Base-by-base conservation (phyloP, 2,329 filamentous ascomycete species). In the Cyclaneusma minus region DNA sequence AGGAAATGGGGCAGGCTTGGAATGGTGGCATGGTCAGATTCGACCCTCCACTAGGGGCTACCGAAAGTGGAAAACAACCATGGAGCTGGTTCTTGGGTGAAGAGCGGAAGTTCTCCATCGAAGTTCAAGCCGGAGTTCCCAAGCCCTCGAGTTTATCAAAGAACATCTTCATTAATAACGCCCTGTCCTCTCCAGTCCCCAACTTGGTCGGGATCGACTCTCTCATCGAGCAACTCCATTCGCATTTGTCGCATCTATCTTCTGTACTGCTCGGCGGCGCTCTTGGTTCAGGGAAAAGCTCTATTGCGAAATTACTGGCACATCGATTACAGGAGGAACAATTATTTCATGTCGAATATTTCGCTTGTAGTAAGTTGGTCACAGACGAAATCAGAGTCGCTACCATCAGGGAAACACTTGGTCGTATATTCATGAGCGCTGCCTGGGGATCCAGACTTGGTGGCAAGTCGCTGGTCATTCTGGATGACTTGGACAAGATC, bases 401-500 rank as follows among this genome's bases (percentile, higher is more conserved):
- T 3, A 82, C 79, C 0, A 82, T 98, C 52, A 94, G 92, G 44
- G 87, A 95, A 43, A 89, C 73, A 0, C 54, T 98, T 4, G 75
- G 69, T 26, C 69, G 83, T 10, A 53, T 92, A 2, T 95, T 98
- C 47, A 83, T 89, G 60, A 67, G 71, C 12, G 89, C 89, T 3
- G 77, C 80, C 21, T 98, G 89, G 89, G 84, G 82, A 19, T 82
- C 87, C 18, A 68, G 87, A 32, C 63, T 89, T 1, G 85, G 84
- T 13, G 89, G 89, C 4, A 75, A 71, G 35, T 69, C 85, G 0
- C 49, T 95, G 3, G 80, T 98, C 12, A 70, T 98, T 25, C 60
- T 98, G 2, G 89, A 98, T 44, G 89, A 98, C 43, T 55, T 98
- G 5, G 89, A 98, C 51, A 83, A 82, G 43, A 61, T 98, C 2